A percentile compares a stretch with the other conserved stretches of the same genome.
These are phyloP conservation scores for Cicer pinnatifidum DNA, from an alignment of 306 rosid genomes.

Conservation along the genomic window DNA sequence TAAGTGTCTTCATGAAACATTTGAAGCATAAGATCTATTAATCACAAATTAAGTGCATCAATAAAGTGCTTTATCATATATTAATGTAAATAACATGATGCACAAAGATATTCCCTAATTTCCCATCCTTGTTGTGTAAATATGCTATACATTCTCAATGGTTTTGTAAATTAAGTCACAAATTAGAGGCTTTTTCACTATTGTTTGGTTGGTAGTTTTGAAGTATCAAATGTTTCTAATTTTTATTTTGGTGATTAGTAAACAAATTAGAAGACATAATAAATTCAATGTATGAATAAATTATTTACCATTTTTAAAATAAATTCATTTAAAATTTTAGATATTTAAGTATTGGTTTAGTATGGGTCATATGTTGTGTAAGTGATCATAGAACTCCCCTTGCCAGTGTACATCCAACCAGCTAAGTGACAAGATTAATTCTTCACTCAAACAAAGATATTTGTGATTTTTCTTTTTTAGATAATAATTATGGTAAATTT, in stretches of 20 bases:
- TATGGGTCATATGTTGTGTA: too few relatives aligned
- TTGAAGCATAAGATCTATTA: neutral
- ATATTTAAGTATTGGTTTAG: too few relatives aligned
- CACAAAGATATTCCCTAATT: slow-evolving; percentile 7
- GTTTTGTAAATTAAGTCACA: slow-evolving; percentile 29
- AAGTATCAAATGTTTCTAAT: neutral
- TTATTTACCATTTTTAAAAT: too few relatives aligned
- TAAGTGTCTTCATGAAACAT: neutral
- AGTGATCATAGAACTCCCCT: neutral
- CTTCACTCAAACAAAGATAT: neutral
- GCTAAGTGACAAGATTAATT: neutral
- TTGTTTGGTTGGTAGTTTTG: slow-evolving; percentile 9
- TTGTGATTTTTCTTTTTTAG: neutral
- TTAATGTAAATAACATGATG: slow-evolving; percentile 39
- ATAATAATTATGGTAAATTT: too few relatives aligned
- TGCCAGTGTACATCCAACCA: neutral
- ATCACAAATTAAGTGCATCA: too few relatives aligned
- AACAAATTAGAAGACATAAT: neutral
- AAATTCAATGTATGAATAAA: too few relatives aligned
- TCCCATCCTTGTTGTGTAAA: slow-evolving; percentile 24
- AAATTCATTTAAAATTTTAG: too few relatives aligned
- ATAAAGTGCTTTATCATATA: slow-evolving; percentile 25
- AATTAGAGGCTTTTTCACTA: neutral
- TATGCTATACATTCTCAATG: slow-evolving; percentile 1
- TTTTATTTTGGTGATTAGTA: neutral